A percentile compares a stretch with the other conserved stretches of the same genome.
These are phyloP conservation scores for Nannochloropsis salina DNA, from an alignment of 108 stramenopile genomes.

Conservation along the genomic window DNA sequence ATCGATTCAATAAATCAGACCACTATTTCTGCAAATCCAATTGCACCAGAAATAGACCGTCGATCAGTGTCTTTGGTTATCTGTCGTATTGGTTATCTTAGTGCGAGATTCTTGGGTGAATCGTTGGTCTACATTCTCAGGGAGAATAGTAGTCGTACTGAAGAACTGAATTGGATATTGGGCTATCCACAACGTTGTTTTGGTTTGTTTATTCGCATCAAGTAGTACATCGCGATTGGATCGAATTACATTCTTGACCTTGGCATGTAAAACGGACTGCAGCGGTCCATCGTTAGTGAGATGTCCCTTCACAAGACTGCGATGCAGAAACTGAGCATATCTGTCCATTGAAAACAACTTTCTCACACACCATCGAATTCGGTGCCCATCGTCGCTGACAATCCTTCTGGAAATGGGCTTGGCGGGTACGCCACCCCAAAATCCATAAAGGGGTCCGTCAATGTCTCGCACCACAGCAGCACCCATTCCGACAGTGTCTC, in stretches of 20 bases:
- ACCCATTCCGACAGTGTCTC: neutral
- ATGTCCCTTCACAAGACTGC: neutral
- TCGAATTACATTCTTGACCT: neutral
- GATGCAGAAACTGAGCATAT: neutral
- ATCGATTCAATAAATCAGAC: too few relatives aligned
- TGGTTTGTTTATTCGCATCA: too few relatives aligned
- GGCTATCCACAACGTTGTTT: too few relatives aligned
- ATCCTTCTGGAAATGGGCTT: neutral
- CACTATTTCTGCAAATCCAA: too few relatives aligned
- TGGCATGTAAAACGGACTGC: neutral
- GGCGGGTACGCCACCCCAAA: neutral
- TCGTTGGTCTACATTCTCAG: too few relatives aligned
- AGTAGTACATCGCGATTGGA: neutral
- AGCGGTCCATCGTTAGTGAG: neutral
- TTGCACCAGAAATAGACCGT: too few relatives aligned
- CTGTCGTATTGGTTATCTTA: too few relatives aligned
- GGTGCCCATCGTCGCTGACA: neutral
- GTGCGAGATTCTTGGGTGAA: too few relatives aligned
- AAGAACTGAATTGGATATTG: too few relatives aligned
- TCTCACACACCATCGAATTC: neutral
- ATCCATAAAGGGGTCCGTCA: neutral
- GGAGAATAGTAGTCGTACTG: too few relatives aligned
- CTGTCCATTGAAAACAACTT: neutral
- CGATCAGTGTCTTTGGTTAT: too few relatives aligned
- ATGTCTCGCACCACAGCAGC: neutral